Base-by-base conservation (phyloP, 176 grass and related monocot genomes). In the Zoysia japonica region DNA sequence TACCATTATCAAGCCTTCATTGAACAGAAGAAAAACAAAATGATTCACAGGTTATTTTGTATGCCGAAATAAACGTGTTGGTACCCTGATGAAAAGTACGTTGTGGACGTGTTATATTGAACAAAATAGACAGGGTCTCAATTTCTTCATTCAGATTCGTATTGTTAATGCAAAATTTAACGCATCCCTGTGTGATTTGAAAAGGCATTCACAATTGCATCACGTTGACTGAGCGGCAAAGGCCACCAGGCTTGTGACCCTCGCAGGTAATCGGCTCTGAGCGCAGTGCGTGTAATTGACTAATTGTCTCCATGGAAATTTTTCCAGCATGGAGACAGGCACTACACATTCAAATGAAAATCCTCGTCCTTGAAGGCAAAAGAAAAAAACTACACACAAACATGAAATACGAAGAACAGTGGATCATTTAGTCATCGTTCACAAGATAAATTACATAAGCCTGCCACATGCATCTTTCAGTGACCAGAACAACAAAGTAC, bases 41-140 rank as follows among this genome's bases (percentile, higher is more conserved):
- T 39, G 17, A 71, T 87, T 82, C 65, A 28, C 77, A 77, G 28
- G 5, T n/a, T 81, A 64, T 6, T 4, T 28, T 81, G 40, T n/a
- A 12, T 47, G 65, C 54, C 56, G 0, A 53, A 78, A 87, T 61
- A 87, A 77, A 72, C 51, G 3, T 37, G 28, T 67, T 46, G 7
- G 4, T 36, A 46, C 11, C 6, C 40, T 35, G 7, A 7, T 13
- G 11, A 78, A 40, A 17, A 16, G 6, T 76, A 65, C 16, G n/a
- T n/a, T 6, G 1, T 51, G 59, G 7, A 20, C n/a, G 8, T 59
- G 20, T 47, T 16, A 49, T 43, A 70, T 56, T 48, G 49, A 57
- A 68, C 3, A 11, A 36, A 74, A 67, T 39, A 53, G 15, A 11
- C 40, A 37, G 3, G 66, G 6, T 53, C 68, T 47, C 2, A 56